phyloP scores from a whole-genome alignment of 169 alveolate genomes.

The Plasmodium reichenowi region DNA sequence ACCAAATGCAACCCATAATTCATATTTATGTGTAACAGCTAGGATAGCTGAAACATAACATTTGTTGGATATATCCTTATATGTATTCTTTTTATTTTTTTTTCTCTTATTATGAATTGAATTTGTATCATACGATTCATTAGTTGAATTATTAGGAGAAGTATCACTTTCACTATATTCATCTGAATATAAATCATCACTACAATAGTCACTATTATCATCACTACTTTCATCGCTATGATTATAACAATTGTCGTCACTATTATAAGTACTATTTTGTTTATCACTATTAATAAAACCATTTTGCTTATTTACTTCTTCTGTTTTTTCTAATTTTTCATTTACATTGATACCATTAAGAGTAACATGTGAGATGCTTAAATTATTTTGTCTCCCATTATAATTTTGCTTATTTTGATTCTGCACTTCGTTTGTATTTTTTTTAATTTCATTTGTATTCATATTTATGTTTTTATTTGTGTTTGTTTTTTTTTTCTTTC shows the following conservation, averaged over 20 bases:
- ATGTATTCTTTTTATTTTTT: slow-evolving; percentile 4
- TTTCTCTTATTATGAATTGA: not conserved
- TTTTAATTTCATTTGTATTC: not conserved
- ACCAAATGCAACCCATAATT: slow-evolving; percentile 75
- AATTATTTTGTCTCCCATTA: not conserved
- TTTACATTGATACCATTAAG: not conserved
- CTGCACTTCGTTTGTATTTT: not conserved
- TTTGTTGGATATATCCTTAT: slow-evolving; percentile 10
- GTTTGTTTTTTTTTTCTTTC: not conserved
- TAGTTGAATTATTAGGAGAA: slow-evolving; percentile 18
- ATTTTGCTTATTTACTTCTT: not conserved
- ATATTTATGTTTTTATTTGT: not conserved
- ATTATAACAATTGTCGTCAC: slow-evolving; percentile 1
- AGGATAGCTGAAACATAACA: slow-evolving; percentile 65
- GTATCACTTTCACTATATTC: not conserved
- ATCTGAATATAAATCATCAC: not conserved
- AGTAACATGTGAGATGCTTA: too few species aligned
- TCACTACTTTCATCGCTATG: slow-evolving; percentile 3
- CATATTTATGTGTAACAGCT: slow-evolving; percentile 75
- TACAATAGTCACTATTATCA: not conserved
- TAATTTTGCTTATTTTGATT: not conserved
- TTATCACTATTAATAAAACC: not conserved
- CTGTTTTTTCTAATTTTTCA: slow-evolving; percentile 1
- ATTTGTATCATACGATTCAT: slow-evolving; percentile 15
- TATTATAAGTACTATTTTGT: not conserved